Evolutionary conservation across 108 stramenopile genomes (phyloP).

Genomic region (Mediolabrus comicus): DNA sequence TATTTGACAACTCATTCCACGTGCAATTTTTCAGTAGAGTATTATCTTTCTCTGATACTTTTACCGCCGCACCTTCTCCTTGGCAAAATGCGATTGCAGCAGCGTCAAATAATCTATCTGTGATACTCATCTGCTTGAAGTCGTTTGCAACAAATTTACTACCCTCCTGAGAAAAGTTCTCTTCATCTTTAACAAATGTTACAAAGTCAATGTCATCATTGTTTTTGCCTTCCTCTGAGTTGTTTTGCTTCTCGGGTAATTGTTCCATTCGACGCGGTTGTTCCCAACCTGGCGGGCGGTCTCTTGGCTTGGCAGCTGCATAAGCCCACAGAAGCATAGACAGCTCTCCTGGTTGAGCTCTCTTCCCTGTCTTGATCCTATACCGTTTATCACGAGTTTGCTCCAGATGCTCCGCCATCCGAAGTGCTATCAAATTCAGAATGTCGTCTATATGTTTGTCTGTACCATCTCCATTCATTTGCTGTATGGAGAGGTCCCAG

Average conservation of each 20-base stretch:
- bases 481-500: constrained; percentile 28
- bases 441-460: constrained; percentile 41
- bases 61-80: constrained; percentile 32
- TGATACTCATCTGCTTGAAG: constrained; percentile 11
- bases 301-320: constrained; percentile 57
- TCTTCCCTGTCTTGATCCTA: neutral
- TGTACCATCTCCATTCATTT: constrained; percentile 13
- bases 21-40: constrained; percentile 49
- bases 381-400: neutral
- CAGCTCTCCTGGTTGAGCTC: constrained; percentile 63
- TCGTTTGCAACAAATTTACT: neutral
- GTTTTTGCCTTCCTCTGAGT: constrained; percentile 1
- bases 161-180: neutral
- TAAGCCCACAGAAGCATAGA: constrained; percentile 82
- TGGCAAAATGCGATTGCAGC: constrained; percentile 57
- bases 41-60: constrained; percentile 4
- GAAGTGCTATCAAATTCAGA: constrained; percentile 57
- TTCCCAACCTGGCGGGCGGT: constrained; percentile 73
- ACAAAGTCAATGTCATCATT: constrained; percentile 23
- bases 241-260: constrained; percentile 9
- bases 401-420: constrained; percentile 40
- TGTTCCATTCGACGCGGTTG: constrained; percentile 55
- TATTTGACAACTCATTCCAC: constrained; percentile 75
- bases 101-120: constrained; percentile 59
- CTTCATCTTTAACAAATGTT: constrained; percentile 44